These are phyloP conservation scores for Diplocarpon rosae DNA, from an alignment of 2,329 filamentous ascomycete genomes.

Conservation along the genomic window DNA sequence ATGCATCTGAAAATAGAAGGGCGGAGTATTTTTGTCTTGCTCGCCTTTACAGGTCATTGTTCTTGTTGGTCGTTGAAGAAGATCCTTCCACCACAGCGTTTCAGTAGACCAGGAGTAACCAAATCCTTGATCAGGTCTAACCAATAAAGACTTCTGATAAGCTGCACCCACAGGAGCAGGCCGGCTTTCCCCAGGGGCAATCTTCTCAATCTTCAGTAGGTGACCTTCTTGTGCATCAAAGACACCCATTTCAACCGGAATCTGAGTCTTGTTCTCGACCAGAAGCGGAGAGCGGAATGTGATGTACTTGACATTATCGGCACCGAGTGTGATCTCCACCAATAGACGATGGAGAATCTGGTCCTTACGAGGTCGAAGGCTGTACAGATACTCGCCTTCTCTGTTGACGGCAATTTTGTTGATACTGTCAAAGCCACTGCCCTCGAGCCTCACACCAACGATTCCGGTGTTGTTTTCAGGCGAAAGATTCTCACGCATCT, in stretches of 20 bases:
- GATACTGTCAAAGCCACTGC: conserved; percentile 85
- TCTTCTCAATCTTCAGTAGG: conserved; percentile 94
- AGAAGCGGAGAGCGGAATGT: conserved; percentile 85
- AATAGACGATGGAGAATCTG: conserved; percentile 78
- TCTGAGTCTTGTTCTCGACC: conserved; percentile 93
- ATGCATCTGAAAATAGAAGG: conserved; percentile 95
- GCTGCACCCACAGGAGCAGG: conserved; percentile 88
- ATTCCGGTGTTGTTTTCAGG: conserved; percentile 71
- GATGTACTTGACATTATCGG: conserved; percentile 96
- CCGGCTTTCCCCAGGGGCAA: conserved; percentile 78
- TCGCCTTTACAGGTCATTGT: conserved; percentile 86
- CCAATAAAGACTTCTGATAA: conserved; percentile 75
- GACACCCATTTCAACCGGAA: conserved; percentile 86
- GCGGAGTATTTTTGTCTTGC: conserved; percentile 60
- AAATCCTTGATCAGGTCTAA: conserved; percentile 90
- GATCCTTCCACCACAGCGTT: conserved; percentile 82
- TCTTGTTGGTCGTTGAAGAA: conserved; percentile 72
- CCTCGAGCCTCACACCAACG: conserved; percentile 76
- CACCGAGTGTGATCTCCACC: conserved; percentile 82
- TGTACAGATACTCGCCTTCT: conserved; percentile 90
- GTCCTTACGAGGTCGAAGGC: conserved; percentile 76
- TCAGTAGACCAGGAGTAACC: conserved; percentile 93
- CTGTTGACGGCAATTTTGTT: conserved; percentile 81
- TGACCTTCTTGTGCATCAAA: conserved; percentile 81
- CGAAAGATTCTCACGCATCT: conserved; percentile 85